phyloP scores from a whole-genome alignment of 1,139 yeast genomes.

The Pichia sp. region DNA sequence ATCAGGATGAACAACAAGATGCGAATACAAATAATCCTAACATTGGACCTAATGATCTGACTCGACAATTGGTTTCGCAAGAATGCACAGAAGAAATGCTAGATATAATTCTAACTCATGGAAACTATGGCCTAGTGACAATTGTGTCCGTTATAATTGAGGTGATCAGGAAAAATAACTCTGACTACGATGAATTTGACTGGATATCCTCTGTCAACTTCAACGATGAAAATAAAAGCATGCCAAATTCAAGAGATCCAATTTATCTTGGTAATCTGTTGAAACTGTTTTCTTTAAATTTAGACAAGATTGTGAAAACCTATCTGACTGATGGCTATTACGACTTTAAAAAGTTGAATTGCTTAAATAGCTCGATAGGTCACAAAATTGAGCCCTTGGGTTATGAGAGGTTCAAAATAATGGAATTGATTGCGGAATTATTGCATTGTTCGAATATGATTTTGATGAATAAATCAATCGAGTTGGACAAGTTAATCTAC shows the following conservation, averaged over 20 bases:
- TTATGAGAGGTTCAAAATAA: conserved; percentile 88
- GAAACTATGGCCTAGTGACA: conserved; percentile 77
- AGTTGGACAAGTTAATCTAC: conserved; percentile 28
- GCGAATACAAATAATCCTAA: conserved; percentile 58
- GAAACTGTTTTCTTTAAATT: conserved; percentile 48
- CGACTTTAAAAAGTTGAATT: conserved; percentile 15
- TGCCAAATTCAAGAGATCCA: conserved; percentile 94
- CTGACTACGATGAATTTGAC: conserved; percentile 70
- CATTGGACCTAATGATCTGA: conserved; percentile 93
- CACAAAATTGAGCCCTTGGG: conserved; percentile 76
- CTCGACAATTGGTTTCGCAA: conserved; percentile 79
- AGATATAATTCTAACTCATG: conserved; percentile 76
- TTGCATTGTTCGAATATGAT: conserved; percentile 97
- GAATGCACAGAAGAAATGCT: conserved; percentile 63
- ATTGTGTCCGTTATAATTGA: conserved; percentile 96
- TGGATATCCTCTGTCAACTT: conserved; percentile 29
- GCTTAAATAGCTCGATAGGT: conserved; percentile 37
- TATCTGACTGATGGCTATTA: conserved; percentile 30
- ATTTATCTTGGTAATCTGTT: conserved; percentile 86
- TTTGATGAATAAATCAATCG: conserved; percentile 51
- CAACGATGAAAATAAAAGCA: conserved; percentile 30
- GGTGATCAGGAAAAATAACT: conserved; percentile 88
- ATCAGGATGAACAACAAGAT: conserved; percentile 25
- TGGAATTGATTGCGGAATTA: conserved; percentile 91
- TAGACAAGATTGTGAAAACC: conserved; percentile 28